Evolutionary conservation across 805 yeast genomes (phyloP).

Genomic region (Myxozyma melibiosi): DNA sequence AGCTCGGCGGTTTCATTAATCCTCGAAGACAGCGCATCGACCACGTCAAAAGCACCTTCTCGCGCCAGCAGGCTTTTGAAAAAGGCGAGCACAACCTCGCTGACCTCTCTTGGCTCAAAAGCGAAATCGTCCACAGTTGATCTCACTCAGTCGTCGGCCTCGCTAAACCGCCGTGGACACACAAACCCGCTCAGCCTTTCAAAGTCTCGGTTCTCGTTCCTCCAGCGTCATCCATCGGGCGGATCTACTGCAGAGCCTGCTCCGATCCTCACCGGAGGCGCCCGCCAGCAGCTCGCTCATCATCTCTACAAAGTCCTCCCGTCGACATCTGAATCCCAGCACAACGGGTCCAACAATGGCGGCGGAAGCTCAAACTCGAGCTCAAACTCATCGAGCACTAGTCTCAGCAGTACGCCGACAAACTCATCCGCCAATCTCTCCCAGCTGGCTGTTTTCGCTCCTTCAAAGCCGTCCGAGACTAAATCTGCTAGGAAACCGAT

Average conservation of each 20-base stretch:
- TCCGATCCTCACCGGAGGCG: constrained; percentile 29
- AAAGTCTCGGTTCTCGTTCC: constrained; percentile 24
- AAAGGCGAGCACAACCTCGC: constrained; percentile 21
- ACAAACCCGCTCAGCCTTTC: constrained; percentile 2
- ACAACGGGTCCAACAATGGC: neutral
- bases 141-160: constrained; percentile 1
- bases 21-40: constrained; percentile 9
- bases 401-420: constrained; percentile 20
- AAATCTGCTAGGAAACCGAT: constrained; percentile 8
- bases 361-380: constrained; percentile 21
- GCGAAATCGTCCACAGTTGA: neutral
- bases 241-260: constrained; percentile 7
- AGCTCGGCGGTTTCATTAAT: constrained; percentile 18
- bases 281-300: constrained; percentile 10
- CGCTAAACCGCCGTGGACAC: constrained; percentile 10
- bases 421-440: constrained; percentile 9
- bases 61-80: constrained; percentile 12
- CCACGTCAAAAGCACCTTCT: neutral
- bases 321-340: neutral
- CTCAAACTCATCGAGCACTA: constrained; percentile 22
- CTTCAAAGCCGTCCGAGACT: neutral
- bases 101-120: constrained; percentile 17
- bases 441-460: constrained; percentile 6
- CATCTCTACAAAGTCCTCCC: constrained; percentile 18
- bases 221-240: constrained; percentile 7